These are phyloP conservation scores for Candida sp. DNA, from an alignment of 1,139 yeast genomes.

Conservation along the genomic window DNA sequence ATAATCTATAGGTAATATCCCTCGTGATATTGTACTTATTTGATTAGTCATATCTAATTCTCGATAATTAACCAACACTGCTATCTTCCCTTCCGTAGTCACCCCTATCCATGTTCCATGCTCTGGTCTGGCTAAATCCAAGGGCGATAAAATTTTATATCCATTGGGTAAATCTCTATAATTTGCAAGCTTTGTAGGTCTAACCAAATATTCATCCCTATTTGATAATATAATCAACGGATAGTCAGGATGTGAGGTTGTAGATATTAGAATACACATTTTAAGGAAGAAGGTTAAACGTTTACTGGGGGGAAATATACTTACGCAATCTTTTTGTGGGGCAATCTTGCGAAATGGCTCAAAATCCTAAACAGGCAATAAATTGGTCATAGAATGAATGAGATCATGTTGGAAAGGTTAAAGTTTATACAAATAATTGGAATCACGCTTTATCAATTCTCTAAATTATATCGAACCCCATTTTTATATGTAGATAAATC, in stretches of 20 bases:
- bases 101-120: constrained; percentile 95
- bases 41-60: constrained; percentile 27
- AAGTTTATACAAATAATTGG: not conserved
- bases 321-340: not conserved
- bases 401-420: not conserved
- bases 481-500: not conserved
- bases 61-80: constrained; percentile 74
- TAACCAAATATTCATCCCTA: constrained; percentile 75
- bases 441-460: not conserved
- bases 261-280: constrained; percentile 69
- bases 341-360: not conserved
- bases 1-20: constrained; percentile 61
- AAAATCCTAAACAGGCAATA: not conserved
- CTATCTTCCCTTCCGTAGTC: constrained; percentile 56
- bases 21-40: constrained; percentile 60
- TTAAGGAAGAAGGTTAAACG: not conserved
- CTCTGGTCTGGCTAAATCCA: constrained; percentile 68
- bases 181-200: constrained; percentile 71
- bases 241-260: constrained; percentile 59
- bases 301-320: not conserved
- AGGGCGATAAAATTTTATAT: constrained; percentile 57
- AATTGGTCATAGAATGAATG: not conserved
- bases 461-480: not conserved
- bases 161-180: constrained; percentile 34
- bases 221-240: constrained; percentile 76